phyloP scores from a whole-genome alignment of 495 filamentous ascomycete genomes.

The Xylaria sp. region DNA sequence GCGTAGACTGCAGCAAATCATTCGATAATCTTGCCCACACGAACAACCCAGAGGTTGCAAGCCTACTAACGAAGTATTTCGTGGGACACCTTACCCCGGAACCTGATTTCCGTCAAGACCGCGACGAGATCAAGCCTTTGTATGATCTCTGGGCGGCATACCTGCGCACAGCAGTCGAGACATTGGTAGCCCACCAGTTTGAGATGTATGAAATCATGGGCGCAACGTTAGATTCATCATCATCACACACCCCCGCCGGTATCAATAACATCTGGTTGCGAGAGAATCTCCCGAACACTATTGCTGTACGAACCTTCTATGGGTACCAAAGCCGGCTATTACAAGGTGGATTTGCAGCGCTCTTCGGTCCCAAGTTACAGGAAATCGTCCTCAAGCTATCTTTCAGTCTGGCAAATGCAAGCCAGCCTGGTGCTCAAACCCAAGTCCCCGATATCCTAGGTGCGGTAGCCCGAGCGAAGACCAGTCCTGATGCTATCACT shows the following conservation, averaged over 20 bases:
- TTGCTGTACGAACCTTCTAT: conserved; percentile 58
- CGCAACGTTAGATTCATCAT: conserved; percentile 40
- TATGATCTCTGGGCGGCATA: conserved; percentile 58
- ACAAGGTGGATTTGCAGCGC: conserved; percentile 56
- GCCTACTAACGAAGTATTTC: conserved; percentile 58
- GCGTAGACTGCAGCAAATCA: conserved; percentile 57
- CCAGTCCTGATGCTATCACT: conserved; percentile 48
- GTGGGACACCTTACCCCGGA: conserved; percentile 57
- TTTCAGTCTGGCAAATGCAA: conserved; percentile 50
- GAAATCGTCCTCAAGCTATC: conserved; percentile 60
- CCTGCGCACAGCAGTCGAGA: conserved; percentile 54
- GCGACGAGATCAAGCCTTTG: conserved; percentile 45
- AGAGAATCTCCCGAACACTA: conserved; percentile 51
- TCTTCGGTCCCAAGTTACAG: conserved; percentile 57
- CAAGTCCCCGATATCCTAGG: conserved; percentile 57
- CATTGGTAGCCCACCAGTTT: conserved; percentile 55
- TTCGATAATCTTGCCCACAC: conserved; percentile 61
- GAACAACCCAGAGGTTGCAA: conserved; percentile 58
- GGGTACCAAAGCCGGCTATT: conserved; percentile 58
- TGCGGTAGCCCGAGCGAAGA: conserved; percentile 55
- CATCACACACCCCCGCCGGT: conserved; percentile 24
- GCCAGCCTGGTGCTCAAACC: conserved; percentile 38
- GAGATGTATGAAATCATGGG: conserved; percentile 58
- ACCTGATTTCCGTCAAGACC: conserved; percentile 50
- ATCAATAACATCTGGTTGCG: conserved; percentile 51